phyloP scores from a whole-genome alignment of 2,329 filamentous ascomycete genomes.

The Hirsutella rhossiliensis region DNA sequence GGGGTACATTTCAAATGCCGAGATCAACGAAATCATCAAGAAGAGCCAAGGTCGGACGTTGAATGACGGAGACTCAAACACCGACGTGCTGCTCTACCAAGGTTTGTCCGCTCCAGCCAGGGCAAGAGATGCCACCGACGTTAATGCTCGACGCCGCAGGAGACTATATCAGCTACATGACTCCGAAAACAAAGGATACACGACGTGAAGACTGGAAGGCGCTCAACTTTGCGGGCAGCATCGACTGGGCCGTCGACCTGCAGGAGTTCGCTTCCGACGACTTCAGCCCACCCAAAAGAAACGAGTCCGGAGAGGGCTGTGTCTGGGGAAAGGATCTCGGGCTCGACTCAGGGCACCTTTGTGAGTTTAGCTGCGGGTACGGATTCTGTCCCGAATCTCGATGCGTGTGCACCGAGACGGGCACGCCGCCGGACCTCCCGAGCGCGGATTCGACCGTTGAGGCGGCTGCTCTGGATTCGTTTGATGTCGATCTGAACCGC shows the following conservation, averaged over 20 bases:
- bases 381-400: background rate
- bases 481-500: constrained; percentile 1
- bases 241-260: constrained; percentile 4
- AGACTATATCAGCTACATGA: background rate
- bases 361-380: background rate
- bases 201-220: background rate
- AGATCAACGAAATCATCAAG: constrained; percentile 10
- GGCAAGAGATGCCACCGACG: background rate
- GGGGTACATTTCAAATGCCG: constrained; percentile 15
- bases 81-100: constrained; percentile 3
- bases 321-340: background rate
- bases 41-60: background rate
- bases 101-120: background rate
- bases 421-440: background rate
- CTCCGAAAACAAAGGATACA: background rate
- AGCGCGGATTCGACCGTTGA: background rate
- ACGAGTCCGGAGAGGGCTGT: background rate
- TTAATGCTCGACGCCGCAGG: background rate
- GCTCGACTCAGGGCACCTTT: background rate
- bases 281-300: background rate
- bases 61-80: constrained; percentile 1
- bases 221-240: constrained; percentile 1
- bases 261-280: background rate
- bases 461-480: background rate
- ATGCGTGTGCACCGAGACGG: background rate